Conservation (phyloP, 495 filamentous ascomycete genomes). For the Penicillium diatomitis region DNA sequence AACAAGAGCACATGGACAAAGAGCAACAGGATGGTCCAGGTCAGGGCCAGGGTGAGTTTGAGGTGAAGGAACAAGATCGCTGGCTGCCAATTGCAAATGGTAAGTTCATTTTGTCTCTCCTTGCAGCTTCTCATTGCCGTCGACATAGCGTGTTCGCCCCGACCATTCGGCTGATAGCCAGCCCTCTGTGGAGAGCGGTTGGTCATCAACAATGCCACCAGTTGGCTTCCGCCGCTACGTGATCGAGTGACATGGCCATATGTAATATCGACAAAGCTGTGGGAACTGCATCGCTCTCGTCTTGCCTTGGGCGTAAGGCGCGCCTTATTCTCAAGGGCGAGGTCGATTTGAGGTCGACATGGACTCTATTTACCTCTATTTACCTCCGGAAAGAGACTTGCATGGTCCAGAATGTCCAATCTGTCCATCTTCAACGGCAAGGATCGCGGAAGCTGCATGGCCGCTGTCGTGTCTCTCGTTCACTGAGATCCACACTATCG, state of each 20-base stretch:
- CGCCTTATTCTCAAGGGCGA: too few relatives aligned
- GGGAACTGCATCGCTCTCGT: too few relatives aligned
- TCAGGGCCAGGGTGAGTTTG: conserved; percentile 73
- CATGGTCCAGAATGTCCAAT: too few relatives aligned
- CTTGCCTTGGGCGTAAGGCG: too few relatives aligned
- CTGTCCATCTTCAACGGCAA: too few relatives aligned
- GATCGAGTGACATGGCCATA: too few relatives aligned
- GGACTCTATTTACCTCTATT: too few relatives aligned
- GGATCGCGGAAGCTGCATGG: not conserved
- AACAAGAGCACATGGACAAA: conserved; percentile 65
- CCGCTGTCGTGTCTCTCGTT: not conserved
- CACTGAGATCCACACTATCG: not conserved
- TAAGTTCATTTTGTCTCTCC: conserved; percentile 52
- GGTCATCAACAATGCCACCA: too few relatives aligned
- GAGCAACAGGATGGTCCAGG: conserved; percentile 55
- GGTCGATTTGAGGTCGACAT: too few relatives aligned
- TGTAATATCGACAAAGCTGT: too few relatives aligned
- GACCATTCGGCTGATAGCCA: conserved; percentile 43
- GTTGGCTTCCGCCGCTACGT: too few relatives aligned
- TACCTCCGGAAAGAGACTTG: too few relatives aligned
- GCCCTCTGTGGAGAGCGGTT: conserved; percentile 4
- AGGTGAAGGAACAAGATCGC: conserved; percentile 99
- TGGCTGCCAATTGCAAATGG: conserved; percentile 99
- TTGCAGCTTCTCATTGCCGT: conserved; percentile 42
- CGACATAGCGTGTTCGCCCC: conserved; percentile 41